Conservation (phyloP, 352 stramenopile species). For the Blastocystis sp. region DNA sequence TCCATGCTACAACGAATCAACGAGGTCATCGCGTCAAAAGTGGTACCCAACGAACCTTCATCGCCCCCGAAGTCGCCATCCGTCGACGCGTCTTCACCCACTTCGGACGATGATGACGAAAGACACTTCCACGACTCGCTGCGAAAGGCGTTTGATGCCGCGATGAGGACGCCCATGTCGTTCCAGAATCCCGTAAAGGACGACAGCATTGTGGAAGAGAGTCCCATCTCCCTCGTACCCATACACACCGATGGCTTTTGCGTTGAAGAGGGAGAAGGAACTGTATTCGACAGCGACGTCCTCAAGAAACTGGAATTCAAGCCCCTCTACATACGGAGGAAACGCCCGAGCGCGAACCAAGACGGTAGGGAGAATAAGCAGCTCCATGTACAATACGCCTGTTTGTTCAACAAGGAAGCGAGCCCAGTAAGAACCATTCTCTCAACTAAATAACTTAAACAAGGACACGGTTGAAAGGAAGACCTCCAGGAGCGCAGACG, state of each 20-base stretch:
- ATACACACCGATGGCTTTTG: background rate
- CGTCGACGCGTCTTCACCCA: background rate
- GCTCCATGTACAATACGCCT: background rate
- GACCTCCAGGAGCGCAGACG: slow-evolving; percentile 65
- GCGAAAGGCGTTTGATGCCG: background rate
- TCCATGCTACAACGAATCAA: slow-evolving; percentile 35
- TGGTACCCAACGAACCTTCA: background rate
- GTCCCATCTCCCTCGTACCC: background rate
- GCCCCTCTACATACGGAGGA: background rate
- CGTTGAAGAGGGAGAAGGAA: background rate
- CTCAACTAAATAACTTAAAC: slow-evolving; percentile 46
- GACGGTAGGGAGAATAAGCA: background rate
- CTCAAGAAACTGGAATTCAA: background rate
- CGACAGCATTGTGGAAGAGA: background rate
- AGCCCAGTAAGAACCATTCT: background rate
- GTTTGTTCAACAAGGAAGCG: slow-evolving; percentile 28
- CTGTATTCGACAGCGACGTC: background rate
- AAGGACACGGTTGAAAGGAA: slow-evolving; percentile 60
- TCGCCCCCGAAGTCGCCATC: background rate
- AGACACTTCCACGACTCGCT: background rate
- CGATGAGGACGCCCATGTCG: background rate
- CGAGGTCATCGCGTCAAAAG: background rate
- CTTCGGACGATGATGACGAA: background rate
- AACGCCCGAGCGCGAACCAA: background rate
- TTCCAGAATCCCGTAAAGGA: background rate